phyloP scores from a whole-genome alignment of 257 asterid species.

The Paraleonurus japonicus region DNA sequence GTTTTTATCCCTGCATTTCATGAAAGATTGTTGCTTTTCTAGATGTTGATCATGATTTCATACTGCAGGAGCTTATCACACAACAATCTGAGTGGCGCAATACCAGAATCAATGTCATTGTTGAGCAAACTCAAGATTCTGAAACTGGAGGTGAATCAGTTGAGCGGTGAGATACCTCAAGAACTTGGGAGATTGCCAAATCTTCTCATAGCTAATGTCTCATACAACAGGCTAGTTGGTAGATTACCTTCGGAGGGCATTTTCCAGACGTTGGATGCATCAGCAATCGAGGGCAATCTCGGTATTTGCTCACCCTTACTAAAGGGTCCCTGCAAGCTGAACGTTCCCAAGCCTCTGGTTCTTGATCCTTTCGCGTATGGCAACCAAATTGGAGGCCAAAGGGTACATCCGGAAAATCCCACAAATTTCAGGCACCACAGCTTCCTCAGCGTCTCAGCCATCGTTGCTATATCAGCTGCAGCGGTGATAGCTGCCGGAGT shows the following conservation, averaged over 20 bases:
- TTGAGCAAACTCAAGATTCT: constrained; percentile 77
- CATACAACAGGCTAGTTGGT: constrained; percentile 79
- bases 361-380: constrained; percentile 84
- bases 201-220: constrained; percentile 79
- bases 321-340: constrained; percentile 73
- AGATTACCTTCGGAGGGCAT: constrained; percentile 69
- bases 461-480: constrained; percentile 86
- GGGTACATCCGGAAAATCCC: constrained; percentile 24
- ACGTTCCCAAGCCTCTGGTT: constrained; percentile 89
- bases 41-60: not conserved
- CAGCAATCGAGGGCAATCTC: constrained; percentile 72
- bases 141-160: constrained; percentile 74
- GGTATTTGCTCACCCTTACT: constrained; percentile 88
- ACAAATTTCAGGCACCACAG: constrained; percentile 36
- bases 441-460: constrained; percentile 77
- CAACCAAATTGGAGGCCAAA: constrained; percentile 40
- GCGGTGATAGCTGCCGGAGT: constrained; percentile 68
- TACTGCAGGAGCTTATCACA: constrained; percentile 86
- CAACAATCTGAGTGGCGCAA: constrained; percentile 63
- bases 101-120: constrained; percentile 68
- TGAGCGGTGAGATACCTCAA: constrained; percentile 90
- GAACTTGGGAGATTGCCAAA: constrained; percentile 64
- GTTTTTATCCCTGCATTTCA: constrained; percentile 26
- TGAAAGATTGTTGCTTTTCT: not conserved
- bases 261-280: constrained; percentile 69